phyloP scores from a whole-genome alignment of 768 basidiomycete species.

The Pleurotus sapidus region DNA sequence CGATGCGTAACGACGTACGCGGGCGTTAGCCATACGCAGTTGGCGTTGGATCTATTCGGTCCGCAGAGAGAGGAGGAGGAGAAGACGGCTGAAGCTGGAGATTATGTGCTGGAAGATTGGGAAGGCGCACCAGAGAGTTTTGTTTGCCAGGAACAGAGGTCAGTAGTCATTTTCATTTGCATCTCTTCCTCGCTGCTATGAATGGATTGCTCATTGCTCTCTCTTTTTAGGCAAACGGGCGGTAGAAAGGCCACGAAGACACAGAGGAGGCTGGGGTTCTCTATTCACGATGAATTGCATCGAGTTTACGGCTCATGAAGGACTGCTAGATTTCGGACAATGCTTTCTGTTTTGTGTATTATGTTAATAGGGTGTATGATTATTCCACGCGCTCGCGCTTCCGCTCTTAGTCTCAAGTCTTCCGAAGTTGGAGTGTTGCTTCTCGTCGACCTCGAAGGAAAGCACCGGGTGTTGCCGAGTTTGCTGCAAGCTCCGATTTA shows the following conservation, averaged over 20 bases:
- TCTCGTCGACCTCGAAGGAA: neutral
- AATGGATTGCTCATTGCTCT: neutral
- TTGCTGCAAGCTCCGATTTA: neutral
- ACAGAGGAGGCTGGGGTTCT: constrained; percentile 80
- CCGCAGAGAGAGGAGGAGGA: constrained; percentile 52
- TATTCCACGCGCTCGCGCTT: too few relatives aligned
- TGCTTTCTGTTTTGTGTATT: neutral
- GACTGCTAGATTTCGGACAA: neutral
- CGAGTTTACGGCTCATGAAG: constrained; percentile 10
- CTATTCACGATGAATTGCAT: constrained; percentile 70
- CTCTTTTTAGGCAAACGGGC: constrained; percentile 64
- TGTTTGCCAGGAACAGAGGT: constrained; percentile 96
- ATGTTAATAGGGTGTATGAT: too few relatives aligned
- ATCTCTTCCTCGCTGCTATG: too few relatives aligned
- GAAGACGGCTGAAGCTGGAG: constrained; percentile 37
- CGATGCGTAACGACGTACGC: constrained; percentile 98
- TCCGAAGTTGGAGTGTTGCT: too few relatives aligned
- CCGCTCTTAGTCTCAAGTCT: too few relatives aligned
- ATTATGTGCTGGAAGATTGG: constrained; percentile 93
- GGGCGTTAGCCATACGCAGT: constrained; percentile 92
- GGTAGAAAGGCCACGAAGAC: constrained; percentile 90
- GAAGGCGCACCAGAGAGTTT: constrained; percentile 96
- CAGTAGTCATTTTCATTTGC: constrained; percentile 17
- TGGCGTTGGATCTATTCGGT: constrained; percentile 94
- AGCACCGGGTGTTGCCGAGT: neutral